Conservation (phyloP, 495 filamentous ascomycete species). For the Neurospora sp. region DNA sequence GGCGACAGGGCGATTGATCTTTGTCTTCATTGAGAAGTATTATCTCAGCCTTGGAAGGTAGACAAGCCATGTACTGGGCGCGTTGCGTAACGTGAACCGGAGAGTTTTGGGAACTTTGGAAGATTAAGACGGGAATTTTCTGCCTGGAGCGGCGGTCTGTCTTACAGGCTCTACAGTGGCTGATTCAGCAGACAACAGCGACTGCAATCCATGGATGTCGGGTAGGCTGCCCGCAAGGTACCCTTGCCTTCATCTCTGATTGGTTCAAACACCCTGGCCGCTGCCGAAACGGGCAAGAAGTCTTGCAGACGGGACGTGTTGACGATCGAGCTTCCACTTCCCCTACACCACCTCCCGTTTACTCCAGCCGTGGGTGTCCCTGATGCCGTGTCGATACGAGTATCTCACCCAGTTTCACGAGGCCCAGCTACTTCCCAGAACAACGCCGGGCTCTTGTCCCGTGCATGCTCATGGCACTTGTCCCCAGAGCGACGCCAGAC, state of each 20-base stretch:
- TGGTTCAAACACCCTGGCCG: neutral
- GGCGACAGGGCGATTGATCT: neutral
- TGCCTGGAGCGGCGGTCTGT: neutral
- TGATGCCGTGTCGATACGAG: neutral
- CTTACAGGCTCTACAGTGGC: neutral
- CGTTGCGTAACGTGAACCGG: neutral
- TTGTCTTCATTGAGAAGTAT: neutral
- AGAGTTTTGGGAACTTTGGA: neutral
- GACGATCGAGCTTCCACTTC: neutral
- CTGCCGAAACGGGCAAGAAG: neutral
- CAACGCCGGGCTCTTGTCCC: neutral
- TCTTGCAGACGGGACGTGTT: neutral
- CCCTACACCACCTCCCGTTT: neutral
- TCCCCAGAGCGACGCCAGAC: neutral
- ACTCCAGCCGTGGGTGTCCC: neutral
- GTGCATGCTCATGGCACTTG: neutral
- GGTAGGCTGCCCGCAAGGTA: neutral
- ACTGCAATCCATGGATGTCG: neutral
- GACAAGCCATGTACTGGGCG: neutral
- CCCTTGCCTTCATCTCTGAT: neutral
- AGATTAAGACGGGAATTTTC: neutral
- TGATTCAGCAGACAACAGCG: neutral
- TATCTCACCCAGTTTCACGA: neutral
- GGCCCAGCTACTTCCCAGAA: neutral
- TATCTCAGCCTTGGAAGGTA: neutral